phyloP scores from a whole-genome alignment of 2,329 filamentous ascomycete genomes.

The Plenodomus tracheiphilus region DNA sequence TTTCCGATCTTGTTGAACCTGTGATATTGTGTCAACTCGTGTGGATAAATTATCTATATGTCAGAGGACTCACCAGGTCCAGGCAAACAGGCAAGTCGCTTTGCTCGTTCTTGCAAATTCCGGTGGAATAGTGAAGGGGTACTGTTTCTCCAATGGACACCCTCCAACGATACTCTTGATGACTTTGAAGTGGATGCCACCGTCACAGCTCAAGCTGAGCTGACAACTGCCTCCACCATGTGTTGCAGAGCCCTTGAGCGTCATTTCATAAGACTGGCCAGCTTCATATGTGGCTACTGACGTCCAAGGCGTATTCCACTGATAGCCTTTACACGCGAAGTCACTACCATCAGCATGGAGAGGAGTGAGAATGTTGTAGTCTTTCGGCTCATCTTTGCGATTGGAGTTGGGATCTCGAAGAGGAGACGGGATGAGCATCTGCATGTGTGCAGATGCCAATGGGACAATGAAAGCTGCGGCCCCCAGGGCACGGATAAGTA shows the following conservation, averaged over 20 bases:
- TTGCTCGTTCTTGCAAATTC: conserved; percentile 1
- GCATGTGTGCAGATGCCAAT: conserved; percentile 52
- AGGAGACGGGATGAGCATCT: conserved; percentile 59
- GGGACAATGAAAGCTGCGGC: conserved; percentile 23
- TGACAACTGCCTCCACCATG: conserved; percentile 79
- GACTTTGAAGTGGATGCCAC: conserved; percentile 70
- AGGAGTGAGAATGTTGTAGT: conserved; percentile 74
- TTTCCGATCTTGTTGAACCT: conserved; percentile 73
- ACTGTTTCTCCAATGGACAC: conserved; percentile 57
- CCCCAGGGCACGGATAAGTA: conserved; percentile 26
- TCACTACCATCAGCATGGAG: conserved; percentile 63
- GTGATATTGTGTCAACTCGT: background rate
- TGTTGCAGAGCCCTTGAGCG: conserved; percentile 60
- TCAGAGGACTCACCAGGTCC: conserved; percentile 53
- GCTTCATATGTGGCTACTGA: conserved; percentile 64
- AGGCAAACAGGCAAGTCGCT: conserved; percentile 64
- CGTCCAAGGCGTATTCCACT: conserved; percentile 54
- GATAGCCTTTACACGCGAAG: conserved; percentile 77
- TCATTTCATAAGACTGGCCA: conserved; percentile 66
- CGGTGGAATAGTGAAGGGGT: conserved; percentile 58
- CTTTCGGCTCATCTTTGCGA: conserved; percentile 51
- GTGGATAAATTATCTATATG: background rate
- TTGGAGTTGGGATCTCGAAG: conserved; percentile 54
- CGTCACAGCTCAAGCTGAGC: conserved; percentile 73
- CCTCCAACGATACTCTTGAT: conserved; percentile 65